Percentiles rank a stretch among this genome's conserved stretches.
phyloP scores from a whole-genome alignment of 768 basidiomycete genomes.

The Pulveroboletus sp. region DNA sequence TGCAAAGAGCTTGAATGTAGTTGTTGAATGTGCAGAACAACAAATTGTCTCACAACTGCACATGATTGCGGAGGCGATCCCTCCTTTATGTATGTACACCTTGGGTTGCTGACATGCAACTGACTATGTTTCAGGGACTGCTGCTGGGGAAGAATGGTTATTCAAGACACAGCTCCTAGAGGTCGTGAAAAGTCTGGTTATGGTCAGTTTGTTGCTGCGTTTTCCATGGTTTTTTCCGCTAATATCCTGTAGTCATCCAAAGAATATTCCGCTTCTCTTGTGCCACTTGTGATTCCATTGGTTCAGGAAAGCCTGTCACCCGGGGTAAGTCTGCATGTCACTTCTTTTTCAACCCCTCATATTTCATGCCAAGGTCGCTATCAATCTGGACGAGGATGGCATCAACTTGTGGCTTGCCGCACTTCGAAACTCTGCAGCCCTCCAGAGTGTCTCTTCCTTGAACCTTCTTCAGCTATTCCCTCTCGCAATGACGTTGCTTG shows the following conservation, averaged over 20 bases:
- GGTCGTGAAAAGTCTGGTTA: slow-evolving; percentile 66
- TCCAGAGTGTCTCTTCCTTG: slow-evolving; percentile 48
- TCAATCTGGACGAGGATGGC: slow-evolving; percentile 76
- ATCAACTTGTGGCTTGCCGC: slow-evolving; percentile 72
- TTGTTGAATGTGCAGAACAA: slow-evolving; percentile 52
- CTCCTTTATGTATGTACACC: slow-evolving; percentile 60
- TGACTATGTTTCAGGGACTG: slow-evolving; percentile 50
- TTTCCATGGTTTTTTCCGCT: not conserved
- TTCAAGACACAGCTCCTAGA: slow-evolving; percentile 70
- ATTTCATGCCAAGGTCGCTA: slow-evolving; percentile 46
- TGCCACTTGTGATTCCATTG: slow-evolving; percentile 57
- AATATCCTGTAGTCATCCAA: slow-evolving; percentile 55
- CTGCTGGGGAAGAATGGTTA: slow-evolving; percentile 64
- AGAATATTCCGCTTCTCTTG: slow-evolving; percentile 55
- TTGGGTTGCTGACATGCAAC: not conserved
- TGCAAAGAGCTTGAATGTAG: slow-evolving; percentile 61
- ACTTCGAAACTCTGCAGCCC: slow-evolving; percentile 58
- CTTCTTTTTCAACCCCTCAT: not conserved
- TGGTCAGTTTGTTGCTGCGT: slow-evolving; percentile 40
- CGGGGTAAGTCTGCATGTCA: slow-evolving; percentile 36
- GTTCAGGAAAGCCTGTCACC: slow-evolving; percentile 63
- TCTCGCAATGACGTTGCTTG: slow-evolving; percentile 54
- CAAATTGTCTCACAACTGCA: slow-evolving; percentile 69
- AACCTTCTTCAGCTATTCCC: slow-evolving; percentile 68
- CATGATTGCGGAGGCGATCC: slow-evolving; percentile 62